These are phyloP conservation scores for Coniochaeta sp. DNA, from an alignment of 2,329 filamentous ascomycete genomes.

Conservation along the genomic window DNA sequence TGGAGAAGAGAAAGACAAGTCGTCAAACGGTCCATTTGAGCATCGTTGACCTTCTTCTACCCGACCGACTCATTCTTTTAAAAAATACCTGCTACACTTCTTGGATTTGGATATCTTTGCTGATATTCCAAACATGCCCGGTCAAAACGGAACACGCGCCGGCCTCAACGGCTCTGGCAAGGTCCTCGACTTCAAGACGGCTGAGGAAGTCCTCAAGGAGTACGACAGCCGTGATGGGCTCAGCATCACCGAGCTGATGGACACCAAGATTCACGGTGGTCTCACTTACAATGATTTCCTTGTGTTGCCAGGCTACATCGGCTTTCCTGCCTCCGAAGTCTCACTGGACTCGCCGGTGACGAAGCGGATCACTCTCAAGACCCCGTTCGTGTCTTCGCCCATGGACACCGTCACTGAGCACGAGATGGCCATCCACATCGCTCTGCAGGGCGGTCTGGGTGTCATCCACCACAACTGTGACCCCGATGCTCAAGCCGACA, in stretches of 20 bases:
- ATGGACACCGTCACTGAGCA: slow-evolving; percentile 99
- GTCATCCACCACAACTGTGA: slow-evolving; percentile 99
- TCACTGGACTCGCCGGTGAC: slow-evolving; percentile 85
- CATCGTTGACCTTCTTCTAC: slow-evolving; percentile 2
- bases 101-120: slow-evolving; percentile 16
- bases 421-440: slow-evolving; percentile 99
- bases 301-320: slow-evolving; percentile 93
- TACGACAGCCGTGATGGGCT: slow-evolving; percentile 81
- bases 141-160: slow-evolving; percentile 38
- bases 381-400: slow-evolving; percentile 91
- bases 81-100: not conserved
- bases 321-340: slow-evolving; percentile 89
- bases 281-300: slow-evolving; percentile 99
- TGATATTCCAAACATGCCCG: slow-evolving; percentile 53
- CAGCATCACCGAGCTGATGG: slow-evolving; percentile 75
- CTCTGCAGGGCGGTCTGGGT: slow-evolving; percentile 77
- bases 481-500: slow-evolving; percentile 93
- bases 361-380: slow-evolving; percentile 92
- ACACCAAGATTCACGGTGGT: slow-evolving; percentile 86
- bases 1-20: not conserved
- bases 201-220: slow-evolving; percentile 73
- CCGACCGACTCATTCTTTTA: not conserved
- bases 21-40: not conserved
- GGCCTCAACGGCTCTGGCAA: slow-evolving; percentile 44
- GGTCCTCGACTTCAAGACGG: slow-evolving; percentile 66